phyloP scores from a whole-genome alignment of 2,329 filamentous ascomycete species.

The Gnomoniopsis smithogilvyi region DNA sequence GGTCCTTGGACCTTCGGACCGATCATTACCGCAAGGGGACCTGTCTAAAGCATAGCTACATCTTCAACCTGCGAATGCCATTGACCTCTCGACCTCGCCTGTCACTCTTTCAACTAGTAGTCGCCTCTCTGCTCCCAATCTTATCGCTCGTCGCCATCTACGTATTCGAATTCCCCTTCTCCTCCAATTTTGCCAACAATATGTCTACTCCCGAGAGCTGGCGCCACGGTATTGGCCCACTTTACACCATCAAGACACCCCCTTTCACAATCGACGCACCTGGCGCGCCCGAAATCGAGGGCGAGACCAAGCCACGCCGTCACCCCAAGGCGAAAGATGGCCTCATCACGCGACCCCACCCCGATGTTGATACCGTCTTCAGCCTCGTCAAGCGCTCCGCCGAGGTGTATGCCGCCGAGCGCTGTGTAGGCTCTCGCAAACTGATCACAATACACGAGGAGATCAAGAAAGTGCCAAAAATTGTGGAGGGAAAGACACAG shows the following conservation, averaged over 20 bases:
- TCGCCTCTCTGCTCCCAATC: slow-evolving; percentile 6
- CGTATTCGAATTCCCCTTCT: neutral
- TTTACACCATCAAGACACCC: slow-evolving; percentile 61
- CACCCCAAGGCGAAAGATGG: slow-evolving; percentile 69
- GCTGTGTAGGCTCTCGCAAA: slow-evolving; percentile 67
- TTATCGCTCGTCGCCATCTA: slow-evolving; percentile 1
- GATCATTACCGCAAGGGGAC: neutral
- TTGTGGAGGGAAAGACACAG: slow-evolving; percentile 73
- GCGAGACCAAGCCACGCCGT: slow-evolving; percentile 81
- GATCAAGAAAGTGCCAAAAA: slow-evolving; percentile 86
- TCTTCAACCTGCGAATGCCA: neutral
- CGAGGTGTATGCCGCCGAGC: slow-evolving; percentile 57
- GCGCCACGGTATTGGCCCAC: slow-evolving; percentile 41
- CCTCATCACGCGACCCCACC: slow-evolving; percentile 62
- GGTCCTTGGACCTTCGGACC: neutral
- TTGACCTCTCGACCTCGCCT: neutral
- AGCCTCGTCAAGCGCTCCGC: slow-evolving; percentile 73
- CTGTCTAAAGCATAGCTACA: neutral
- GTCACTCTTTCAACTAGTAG: slow-evolving; percentile 1
- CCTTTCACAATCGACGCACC: slow-evolving; percentile 74
- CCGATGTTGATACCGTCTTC: slow-evolving; percentile 72
- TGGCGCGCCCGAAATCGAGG: slow-evolving; percentile 64
- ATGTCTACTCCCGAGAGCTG: slow-evolving; percentile 26
- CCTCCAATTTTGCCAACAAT: slow-evolving; percentile 7
- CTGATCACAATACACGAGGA: slow-evolving; percentile 77